Base-by-base conservation (phyloP, 202 grass and related monocot species). In the Digitaria exilis region DNA sequence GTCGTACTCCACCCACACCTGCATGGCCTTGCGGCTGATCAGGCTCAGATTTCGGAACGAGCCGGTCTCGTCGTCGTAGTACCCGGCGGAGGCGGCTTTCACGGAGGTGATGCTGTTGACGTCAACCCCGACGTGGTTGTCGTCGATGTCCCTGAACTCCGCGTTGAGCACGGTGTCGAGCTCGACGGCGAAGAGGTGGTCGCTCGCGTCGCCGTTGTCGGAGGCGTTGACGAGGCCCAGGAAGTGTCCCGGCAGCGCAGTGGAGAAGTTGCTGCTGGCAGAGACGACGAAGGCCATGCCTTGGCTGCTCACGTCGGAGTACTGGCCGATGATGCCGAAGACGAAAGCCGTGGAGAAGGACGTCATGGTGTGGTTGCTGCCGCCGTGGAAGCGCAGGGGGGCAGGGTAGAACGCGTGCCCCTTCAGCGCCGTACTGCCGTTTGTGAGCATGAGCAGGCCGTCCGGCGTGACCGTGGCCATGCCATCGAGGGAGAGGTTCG, bases 291-390 rank as follows among this genome's bases (percentile, higher is more conserved):
- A 87, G 22, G 85, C 48, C 30, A 87, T 82, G 28, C 78, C 85
- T 2, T 87, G 77, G 25, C 85, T 64, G 73, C 75, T 84, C 60
- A 80, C 49, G 26, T 84, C 69, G 18, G 17, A 0, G 65, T 84
- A 67, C 45, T 75, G 0, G 2, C 75, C 31, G 61, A 50, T 41
- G 69, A 89, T 84, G 67, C 21, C 81, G 65, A 89, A 89, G 32
- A 76, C 87, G 45, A 87, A 89, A 15, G 48, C 54, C 3, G 81
- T 84, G 34, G 87, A 89, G 66, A 88, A 88, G 69, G 87, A 89
- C 17, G 7, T 4, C 44, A 74, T 21, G 43, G 75, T 2, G 34
- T 57, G 6, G 56, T 57, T 35, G 62, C 10, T 3, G 80, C 1
- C 2, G 10, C 32, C 22, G 58, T n/a, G 58, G 70, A 83, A 84